Evolutionary conservation across 306 rosid species (phyloP).

Genomic region (Rosa chinensis): DNA sequence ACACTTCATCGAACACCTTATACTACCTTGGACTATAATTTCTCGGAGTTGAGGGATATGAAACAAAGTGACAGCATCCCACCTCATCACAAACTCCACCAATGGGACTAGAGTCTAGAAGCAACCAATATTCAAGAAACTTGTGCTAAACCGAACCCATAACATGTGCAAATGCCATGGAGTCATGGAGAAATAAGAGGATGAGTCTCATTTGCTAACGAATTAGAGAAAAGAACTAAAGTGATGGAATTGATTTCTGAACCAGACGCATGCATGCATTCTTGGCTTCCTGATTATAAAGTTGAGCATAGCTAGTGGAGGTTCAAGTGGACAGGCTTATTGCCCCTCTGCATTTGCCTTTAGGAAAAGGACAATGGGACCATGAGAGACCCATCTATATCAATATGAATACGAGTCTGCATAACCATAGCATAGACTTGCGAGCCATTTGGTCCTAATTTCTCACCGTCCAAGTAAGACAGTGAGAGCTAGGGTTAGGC

Average conservation of each 20-base stretch:
- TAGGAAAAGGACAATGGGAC: not conserved
- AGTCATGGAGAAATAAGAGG: not conserved
- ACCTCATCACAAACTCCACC: not conserved
- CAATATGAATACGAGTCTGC: not conserved
- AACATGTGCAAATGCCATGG: not conserved
- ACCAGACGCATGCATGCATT: not conserved
- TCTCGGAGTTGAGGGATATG: no score
- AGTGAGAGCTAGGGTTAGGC: not conserved
- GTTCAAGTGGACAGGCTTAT: not conserved
- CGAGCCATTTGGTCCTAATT: conserved; percentile 1
- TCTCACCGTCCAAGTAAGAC: not conserved
- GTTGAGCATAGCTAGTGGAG: not conserved
- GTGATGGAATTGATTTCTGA: not conserved
- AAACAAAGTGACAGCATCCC: not conserved
- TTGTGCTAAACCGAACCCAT: not conserved
- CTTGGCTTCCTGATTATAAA: not conserved
- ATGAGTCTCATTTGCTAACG: not conserved
- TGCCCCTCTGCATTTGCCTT: not conserved
- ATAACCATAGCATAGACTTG: not conserved
- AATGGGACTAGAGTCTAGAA: not conserved
- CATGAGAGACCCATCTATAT: not conserved
- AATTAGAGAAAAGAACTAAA: not conserved
- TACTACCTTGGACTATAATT: no score
- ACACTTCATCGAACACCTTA: not conserved
- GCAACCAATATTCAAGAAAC: conserved; percentile 2